Evolutionary conservation across 345 rosid genomes (phyloP).

Genomic region (Boechera divaricarpa): DNA sequence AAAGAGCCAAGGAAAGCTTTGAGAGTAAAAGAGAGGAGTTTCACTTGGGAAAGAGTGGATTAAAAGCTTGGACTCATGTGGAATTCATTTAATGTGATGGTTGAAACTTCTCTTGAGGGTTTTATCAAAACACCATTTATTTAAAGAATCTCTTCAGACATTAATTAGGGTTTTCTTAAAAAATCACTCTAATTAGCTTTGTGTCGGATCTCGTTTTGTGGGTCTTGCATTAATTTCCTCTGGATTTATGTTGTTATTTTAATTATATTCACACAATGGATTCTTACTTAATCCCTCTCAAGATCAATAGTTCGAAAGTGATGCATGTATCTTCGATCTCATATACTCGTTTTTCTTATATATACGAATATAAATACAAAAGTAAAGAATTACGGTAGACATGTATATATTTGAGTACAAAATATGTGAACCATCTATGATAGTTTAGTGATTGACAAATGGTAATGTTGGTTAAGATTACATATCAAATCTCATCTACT

Average conservation of each 20-base stretch:
- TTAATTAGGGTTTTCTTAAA: slow-evolving; percentile 45
- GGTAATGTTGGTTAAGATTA: background rate
- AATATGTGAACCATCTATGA: background rate
- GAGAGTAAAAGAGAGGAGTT: slow-evolving; percentile 45
- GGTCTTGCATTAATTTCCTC: slow-evolving; percentile 48
- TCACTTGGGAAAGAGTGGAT: slow-evolving; percentile 51
- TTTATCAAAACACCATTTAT: slow-evolving; percentile 33
- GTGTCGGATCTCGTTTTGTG: slow-evolving; percentile 63
- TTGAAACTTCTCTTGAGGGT: slow-evolving; percentile 52
- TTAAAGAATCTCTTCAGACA: slow-evolving; percentile 46
- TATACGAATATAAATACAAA: background rate
- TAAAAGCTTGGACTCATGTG: slow-evolving; percentile 72
- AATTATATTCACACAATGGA: slow-evolving; percentile 14
- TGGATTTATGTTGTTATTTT: slow-evolving; percentile 47
- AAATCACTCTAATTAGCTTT: slow-evolving; percentile 47
- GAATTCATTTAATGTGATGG: slow-evolving; percentile 64
- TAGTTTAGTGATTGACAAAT: background rate
- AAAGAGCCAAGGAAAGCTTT: slow-evolving; percentile 16
- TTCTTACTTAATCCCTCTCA: slow-evolving; percentile 22
- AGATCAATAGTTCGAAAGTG: slow-evolving; percentile 34
- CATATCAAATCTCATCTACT: background rate
- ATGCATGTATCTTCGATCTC: slow-evolving; percentile 35
- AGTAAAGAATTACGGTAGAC: background rate
- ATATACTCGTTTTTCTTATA: background rate
- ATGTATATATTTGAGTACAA: background rate